Evolutionary conservation across 208 protist genomes (phyloP).

Genomic region (Histomonas meleagridis): DNA sequence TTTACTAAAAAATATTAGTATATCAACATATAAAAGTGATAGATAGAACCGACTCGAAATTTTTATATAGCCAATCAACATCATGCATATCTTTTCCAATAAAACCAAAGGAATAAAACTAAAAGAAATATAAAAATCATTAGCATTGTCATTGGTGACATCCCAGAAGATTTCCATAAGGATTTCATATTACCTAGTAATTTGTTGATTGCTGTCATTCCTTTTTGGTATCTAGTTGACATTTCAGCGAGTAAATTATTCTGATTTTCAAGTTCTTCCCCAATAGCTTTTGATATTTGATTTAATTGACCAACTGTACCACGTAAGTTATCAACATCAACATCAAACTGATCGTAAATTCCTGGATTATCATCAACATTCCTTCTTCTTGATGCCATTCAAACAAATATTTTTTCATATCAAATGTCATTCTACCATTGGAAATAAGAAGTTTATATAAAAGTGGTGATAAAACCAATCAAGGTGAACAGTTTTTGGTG

Average conservation of each 20-base stretch:
- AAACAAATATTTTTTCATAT: too few relatives aligned
- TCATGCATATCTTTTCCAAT: conserved; percentile 5
- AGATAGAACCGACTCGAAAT: too few relatives aligned
- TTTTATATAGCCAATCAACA: too few relatives aligned
- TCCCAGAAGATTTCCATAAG: not conserved
- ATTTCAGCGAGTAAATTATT: not conserved
- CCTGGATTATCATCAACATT: not conserved
- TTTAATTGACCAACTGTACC: not conserved
- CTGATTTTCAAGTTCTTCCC: not conserved
- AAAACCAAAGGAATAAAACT: not conserved
- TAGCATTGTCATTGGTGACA: not conserved
- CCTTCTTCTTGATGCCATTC: too few relatives aligned
- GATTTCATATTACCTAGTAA: not conserved
- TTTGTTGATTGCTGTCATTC: not conserved
- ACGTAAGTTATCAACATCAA: not conserved
- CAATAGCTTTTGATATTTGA: not conserved
- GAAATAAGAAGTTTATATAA: too few relatives aligned
- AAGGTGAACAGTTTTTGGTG: too few relatives aligned
- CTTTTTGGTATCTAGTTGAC: not conserved
- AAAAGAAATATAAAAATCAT: not conserved
- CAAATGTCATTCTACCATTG: too few relatives aligned
- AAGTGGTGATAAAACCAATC: too few relatives aligned
- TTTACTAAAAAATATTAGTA: too few relatives aligned
- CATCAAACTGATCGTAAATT: not conserved
- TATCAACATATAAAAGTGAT: too few relatives aligned